phyloP scores from a whole-genome alignment of 371 early-diverging fungal species.

The Zychaea mexicana region DNA sequence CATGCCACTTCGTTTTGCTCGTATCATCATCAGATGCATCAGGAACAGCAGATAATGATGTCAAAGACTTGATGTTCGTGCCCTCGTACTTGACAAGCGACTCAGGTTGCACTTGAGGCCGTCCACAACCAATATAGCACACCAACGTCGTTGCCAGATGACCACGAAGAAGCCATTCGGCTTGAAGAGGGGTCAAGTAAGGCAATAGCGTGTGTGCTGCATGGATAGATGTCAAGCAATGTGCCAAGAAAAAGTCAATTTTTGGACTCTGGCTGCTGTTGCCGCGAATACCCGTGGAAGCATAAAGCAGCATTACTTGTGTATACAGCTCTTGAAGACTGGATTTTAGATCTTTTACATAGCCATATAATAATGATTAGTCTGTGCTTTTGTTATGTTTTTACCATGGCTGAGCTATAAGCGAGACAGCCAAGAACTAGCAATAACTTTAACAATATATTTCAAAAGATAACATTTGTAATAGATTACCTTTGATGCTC shows the following conservation, averaged over 20 bases:
- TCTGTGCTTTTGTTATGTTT: too few relatives aligned
- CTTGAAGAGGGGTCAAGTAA: conserved; percentile 29
- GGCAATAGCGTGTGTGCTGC: conserved; percentile 48
- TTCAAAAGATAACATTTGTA: background rate
- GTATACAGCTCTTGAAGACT: conserved; percentile 19
- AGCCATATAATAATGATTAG: too few relatives aligned
- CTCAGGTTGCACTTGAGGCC: conserved; percentile 37
- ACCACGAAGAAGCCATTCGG: conserved; percentile 20
- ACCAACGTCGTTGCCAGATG: conserved; percentile 39
- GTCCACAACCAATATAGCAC: conserved; percentile 40
- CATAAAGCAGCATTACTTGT: conserved; percentile 5
- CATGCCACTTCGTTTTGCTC: too few relatives aligned
- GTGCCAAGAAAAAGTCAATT: conserved; percentile 54
- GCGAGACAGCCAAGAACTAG: too few relatives aligned
- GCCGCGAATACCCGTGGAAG: conserved; percentile 29
- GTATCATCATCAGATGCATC: too few relatives aligned
- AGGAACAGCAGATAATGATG: too few relatives aligned
- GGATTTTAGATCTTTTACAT: conserved; percentile 16
- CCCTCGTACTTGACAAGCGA: conserved; percentile 29
- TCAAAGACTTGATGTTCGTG: conserved; percentile 25
- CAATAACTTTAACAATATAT: too few relatives aligned
- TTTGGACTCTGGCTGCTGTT: conserved; percentile 25
- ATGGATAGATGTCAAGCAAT: conserved; percentile 52
- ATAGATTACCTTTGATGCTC: conserved; percentile 13
- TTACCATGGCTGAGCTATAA: too few relatives aligned